Conservation (phyloP, 768 basidiomycete species). For the Lactarius sanguifluus region DNA sequence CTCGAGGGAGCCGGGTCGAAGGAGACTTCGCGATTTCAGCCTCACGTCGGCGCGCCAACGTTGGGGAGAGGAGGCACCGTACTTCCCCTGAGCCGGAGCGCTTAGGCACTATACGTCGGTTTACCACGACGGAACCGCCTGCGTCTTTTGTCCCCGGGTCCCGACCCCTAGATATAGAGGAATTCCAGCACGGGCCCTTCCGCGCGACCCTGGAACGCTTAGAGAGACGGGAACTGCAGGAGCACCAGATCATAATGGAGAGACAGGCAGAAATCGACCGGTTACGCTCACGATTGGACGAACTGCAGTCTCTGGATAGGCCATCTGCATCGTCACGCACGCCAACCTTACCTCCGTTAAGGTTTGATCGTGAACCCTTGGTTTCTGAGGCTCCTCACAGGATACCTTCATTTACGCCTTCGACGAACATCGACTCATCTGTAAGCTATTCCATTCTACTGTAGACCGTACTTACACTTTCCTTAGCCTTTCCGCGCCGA, state of each 20-base stretch:
- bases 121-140: constrained; percentile 7
- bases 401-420: constrained; percentile 9
- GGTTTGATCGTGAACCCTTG: constrained; percentile 22
- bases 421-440: constrained; percentile 1
- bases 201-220: constrained; percentile 31
- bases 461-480: constrained; percentile 1
- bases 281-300: constrained; percentile 24
- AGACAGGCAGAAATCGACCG: constrained; percentile 29
- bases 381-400: constrained; percentile 14
- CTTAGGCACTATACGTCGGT: constrained; percentile 10
- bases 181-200: constrained; percentile 35
- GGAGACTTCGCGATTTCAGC: constrained; percentile 17
- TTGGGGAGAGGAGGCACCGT: constrained; percentile 19
- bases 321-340: constrained; percentile 13
- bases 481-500: constrained; percentile 20
- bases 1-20: constrained; percentile 18
- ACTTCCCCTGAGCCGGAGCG: constrained; percentile 15
- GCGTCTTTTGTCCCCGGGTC: constrained; percentile 3
- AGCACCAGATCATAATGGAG: constrained; percentile 23
- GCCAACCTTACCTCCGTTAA: constrained; percentile 29
- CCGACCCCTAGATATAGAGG: constrained; percentile 30
- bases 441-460: constrained; percentile 1
- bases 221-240: constrained; percentile 19
- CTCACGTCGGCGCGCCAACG: constrained; percentile 9
- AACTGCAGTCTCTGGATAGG: constrained; percentile 22